phyloP scores from a whole-genome alignment of 129 eudicot species.

The Oenanthe sinensis region DNA sequence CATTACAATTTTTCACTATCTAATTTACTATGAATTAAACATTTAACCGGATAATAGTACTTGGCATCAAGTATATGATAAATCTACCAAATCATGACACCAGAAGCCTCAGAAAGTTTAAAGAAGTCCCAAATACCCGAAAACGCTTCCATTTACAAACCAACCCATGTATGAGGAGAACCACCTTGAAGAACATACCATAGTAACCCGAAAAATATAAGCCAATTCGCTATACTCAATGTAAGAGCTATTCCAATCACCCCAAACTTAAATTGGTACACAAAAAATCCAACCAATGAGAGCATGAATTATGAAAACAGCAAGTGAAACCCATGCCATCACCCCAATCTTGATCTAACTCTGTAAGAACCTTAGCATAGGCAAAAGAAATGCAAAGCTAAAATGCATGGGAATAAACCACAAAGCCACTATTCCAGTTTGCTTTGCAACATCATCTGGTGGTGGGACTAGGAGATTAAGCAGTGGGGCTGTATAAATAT shows the following conservation, averaged over 20 bases:
- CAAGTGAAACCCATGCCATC: constrained; percentile 53
- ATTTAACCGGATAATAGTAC: neutral
- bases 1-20: neutral
- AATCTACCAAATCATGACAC: constrained; percentile 83
- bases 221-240: constrained; percentile 62
- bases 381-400: constrained; percentile 64
- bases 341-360: constrained; percentile 56
- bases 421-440: constrained; percentile 45
- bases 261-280: constrained; percentile 34
- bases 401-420: constrained; percentile 81
- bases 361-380: constrained; percentile 62
- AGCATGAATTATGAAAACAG: constrained; percentile 35
- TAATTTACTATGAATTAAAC: neutral
- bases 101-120: constrained; percentile 72
- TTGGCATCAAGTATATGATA: neutral
- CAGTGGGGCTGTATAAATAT: constrained; percentile 49
- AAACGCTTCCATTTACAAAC: constrained; percentile 71
- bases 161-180: constrained; percentile 78
- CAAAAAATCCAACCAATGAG: constrained; percentile 40
- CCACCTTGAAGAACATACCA: constrained; percentile 48
- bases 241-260: constrained; percentile 51
- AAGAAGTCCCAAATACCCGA: constrained; percentile 74
- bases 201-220: constrained; percentile 39
- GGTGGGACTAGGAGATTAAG: constrained; percentile 46
- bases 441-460: constrained; percentile 50